phyloP scores from a whole-genome alignment of 2,329 filamentous ascomycete species.

The Fusarium concolor region DNA sequence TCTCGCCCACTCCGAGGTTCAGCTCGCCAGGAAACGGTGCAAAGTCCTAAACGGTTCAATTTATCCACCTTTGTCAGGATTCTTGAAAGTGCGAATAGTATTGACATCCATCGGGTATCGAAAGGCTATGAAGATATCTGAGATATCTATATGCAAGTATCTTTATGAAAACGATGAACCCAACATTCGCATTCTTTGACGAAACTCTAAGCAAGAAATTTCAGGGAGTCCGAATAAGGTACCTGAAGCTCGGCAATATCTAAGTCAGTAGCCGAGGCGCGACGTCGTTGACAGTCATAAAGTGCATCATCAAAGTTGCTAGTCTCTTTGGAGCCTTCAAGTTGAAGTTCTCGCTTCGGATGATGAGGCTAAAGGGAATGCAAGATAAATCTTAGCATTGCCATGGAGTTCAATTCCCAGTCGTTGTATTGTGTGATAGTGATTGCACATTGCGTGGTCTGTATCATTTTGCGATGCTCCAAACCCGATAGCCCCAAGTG shows the following conservation, averaged over 20 bases:
- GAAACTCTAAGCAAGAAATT: background rate
- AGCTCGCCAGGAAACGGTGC: conserved; percentile 34
- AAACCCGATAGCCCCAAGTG: conserved; percentile 31
- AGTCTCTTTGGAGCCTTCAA: too few relatives aligned
- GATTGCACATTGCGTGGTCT: background rate
- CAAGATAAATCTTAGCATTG: background rate
- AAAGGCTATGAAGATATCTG: background rate
- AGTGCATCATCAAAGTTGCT: conserved; percentile 15
- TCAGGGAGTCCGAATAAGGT: background rate
- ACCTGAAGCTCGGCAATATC: background rate
- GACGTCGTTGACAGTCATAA: conserved; percentile 17
- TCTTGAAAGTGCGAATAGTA: background rate
- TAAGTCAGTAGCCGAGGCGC: background rate
- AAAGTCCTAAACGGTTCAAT: conserved; percentile 28
- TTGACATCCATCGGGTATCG: background rate
- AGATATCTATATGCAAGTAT: background rate
- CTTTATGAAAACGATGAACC: background rate
- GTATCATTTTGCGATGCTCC: conserved; percentile 24
- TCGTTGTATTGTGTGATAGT: conserved; percentile 32
- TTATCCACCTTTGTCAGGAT: background rate
- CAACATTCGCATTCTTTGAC: background rate
- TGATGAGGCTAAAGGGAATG: background rate
- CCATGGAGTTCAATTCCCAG: background rate
- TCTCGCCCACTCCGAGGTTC: conserved; percentile 53
- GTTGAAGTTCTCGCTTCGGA: background rate